Evolutionary conservation across 2,329 filamentous ascomycete genomes (phyloP).

Genomic region (Botrytis hyacinthi): DNA sequence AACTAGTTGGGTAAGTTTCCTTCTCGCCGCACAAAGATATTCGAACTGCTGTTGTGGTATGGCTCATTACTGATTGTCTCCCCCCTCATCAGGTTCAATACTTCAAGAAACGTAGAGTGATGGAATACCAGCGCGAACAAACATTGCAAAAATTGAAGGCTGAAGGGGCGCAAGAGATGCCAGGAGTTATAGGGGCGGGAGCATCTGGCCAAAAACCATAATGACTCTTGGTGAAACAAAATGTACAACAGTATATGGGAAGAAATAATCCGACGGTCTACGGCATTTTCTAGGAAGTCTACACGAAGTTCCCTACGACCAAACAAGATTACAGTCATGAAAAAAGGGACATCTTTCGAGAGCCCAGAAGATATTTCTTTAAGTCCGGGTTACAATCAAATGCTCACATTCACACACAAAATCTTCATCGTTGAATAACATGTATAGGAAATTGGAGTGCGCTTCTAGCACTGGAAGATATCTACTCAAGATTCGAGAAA

Average conservation of each 20-base stretch:
- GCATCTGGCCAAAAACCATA: conserved; percentile 19
- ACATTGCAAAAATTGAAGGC: conserved; percentile 72
- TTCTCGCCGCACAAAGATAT: neutral
- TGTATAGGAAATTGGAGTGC: neutral
- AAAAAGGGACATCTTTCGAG: neutral
- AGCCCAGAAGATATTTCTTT: neutral
- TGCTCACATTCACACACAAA: neutral
- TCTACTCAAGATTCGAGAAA: neutral
- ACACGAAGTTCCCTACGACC: neutral
- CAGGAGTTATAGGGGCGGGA: conserved; percentile 29
- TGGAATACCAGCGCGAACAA: conserved; percentile 82
- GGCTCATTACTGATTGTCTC: conserved; percentile 24
- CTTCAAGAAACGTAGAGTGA: conserved; percentile 94
- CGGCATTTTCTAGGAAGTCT: neutral
- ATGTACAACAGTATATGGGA: conserved; percentile 6
- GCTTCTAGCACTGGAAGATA: neutral
- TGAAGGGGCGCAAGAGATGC: conserved; percentile 67
- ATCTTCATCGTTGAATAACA: neutral
- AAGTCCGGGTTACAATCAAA: neutral
- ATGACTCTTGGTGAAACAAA: neutral
- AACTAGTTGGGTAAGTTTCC: conserved; percentile 74
- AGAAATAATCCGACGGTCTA: neutral
- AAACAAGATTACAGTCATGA: neutral
- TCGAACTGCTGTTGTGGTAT: neutral
- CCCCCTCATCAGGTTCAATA: conserved; percentile 72